phyloP scores from a whole-genome alignment of 345 rosid species.

The Ceriops decandra region DNA sequence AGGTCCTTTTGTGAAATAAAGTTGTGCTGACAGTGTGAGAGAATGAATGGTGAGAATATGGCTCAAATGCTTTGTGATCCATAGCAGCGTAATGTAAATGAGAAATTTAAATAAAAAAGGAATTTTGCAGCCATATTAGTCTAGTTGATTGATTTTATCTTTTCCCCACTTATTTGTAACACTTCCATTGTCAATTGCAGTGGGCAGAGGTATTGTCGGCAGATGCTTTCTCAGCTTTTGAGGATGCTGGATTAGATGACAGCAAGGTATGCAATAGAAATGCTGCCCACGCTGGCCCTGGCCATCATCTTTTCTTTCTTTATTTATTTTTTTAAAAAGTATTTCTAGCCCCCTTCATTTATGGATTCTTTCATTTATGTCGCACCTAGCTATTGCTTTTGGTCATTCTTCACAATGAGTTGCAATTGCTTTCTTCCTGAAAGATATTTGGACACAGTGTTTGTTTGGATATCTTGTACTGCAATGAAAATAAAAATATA shows the following conservation, averaged over 20 bases:
- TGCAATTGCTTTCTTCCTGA: not conserved
- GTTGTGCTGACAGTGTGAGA: too few species aligned
- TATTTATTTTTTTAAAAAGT: not conserved
- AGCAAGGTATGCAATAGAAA: constrained; percentile 47
- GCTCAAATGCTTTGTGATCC: too few species aligned
- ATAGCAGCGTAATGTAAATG: too few species aligned
- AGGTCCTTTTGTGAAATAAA: not conserved
- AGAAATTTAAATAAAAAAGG: too few species aligned
- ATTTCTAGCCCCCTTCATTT: not conserved
- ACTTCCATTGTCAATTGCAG: constrained; percentile 39
- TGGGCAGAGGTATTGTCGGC: constrained; percentile 98
- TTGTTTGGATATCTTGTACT: too few species aligned
- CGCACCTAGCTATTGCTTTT: not conserved
- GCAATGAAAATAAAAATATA: too few species aligned
- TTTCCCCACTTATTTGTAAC: too few species aligned
- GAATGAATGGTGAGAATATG: too few species aligned
- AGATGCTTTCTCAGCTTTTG: constrained; percentile 96
- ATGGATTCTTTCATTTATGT: not conserved
- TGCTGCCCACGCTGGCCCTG: constrained; percentile 4
- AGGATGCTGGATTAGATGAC: constrained; percentile 81
- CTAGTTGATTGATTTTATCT: not conserved
- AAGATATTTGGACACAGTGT: not conserved
- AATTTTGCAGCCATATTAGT: too few species aligned
- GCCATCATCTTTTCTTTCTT: not conserved
- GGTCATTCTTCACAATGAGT: not conserved